A percentile compares a stretch with the other conserved stretches of the same genome.
Evolutionary conservation across 2,329 filamentous ascomycete genomes (phyloP).

Genomic region (Boeremia exigua): DNA sequence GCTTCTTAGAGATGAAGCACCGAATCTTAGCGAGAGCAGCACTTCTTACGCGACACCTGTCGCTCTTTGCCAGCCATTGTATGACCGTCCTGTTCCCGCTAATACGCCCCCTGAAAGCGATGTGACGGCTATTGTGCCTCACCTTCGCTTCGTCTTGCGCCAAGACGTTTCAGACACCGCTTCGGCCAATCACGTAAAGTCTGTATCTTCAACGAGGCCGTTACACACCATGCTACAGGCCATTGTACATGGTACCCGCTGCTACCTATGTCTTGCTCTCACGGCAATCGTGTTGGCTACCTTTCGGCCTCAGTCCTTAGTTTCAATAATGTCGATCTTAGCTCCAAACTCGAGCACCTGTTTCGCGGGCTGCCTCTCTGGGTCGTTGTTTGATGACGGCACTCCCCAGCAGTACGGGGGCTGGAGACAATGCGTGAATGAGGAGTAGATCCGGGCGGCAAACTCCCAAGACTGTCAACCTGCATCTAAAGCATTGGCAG

Average conservation of each 20-base stretch:
- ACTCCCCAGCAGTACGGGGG: constrained; percentile 22
- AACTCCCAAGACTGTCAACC: constrained; percentile 24
- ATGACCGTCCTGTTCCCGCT: background rate
- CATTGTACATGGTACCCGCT: background rate
- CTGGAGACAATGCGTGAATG: constrained; percentile 36
- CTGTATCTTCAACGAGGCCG: constrained; percentile 1
- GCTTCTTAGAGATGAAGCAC: background rate
- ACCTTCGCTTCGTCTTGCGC: constrained; percentile 31
- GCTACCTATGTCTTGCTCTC: constrained; percentile 12
- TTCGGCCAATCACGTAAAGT: constrained; percentile 23
- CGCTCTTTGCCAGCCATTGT: background rate
- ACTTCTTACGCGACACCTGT: background rate
- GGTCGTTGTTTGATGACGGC: constrained; percentile 14
- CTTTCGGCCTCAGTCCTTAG: constrained; percentile 23
- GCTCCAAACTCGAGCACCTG: constrained; percentile 18
- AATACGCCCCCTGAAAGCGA: background rate
- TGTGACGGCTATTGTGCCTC: constrained; percentile 34
- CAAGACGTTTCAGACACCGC: constrained; percentile 34
- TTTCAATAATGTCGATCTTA: constrained; percentile 31
- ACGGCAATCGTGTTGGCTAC: constrained; percentile 19
- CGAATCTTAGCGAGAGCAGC: background rate
- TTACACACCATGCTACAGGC: background rate
- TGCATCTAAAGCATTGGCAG: constrained; percentile 41
- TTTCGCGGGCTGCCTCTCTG: constrained; percentile 22
- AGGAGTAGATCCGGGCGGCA: constrained; percentile 24